A percentile compares a stretch with the other conserved stretches of the same genome.
These are phyloP conservation scores for Trypanosoma grayi DNA, from an alignment of 208 protist species.

Conservation along the genomic window DNA sequence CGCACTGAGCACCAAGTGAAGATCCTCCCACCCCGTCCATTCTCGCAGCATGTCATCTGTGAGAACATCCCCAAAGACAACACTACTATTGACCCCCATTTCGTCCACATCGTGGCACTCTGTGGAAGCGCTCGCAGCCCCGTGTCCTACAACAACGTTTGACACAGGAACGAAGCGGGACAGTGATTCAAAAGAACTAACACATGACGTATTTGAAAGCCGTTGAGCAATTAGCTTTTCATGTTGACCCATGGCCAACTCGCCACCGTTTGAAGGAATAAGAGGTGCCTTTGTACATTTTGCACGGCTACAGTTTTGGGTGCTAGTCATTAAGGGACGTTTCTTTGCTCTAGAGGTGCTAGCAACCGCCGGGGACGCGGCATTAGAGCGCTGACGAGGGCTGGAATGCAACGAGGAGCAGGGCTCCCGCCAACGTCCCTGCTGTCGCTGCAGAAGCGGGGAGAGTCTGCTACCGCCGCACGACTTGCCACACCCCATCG, in stretches of 20 bases:
- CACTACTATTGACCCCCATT: background rate
- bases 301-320: background rate
- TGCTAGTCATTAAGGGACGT: background rate
- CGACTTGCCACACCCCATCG: background rate
- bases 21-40: conserved; percentile 77
- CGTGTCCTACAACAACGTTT: no score
- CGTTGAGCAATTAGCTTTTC: no score
- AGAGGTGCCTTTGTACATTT: background rate
- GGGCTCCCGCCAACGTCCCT: background rate
- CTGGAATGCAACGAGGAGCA: background rate
- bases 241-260: no score
- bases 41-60: conserved; percentile 63
- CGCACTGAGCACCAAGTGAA: conserved; percentile 54
- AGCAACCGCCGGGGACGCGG: background rate
- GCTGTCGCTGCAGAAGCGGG: background rate
- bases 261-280: background rate
- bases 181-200: background rate
- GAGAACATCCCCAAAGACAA: conserved; percentile 32
- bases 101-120: background rate
- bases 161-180: background rate
- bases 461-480: background rate
- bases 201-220: no score
- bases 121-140: background rate
- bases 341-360: background rate
- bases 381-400: background rate